Evolutionary conservation across 176 grass and related monocot genomes (phyloP).

Genomic region (Puccinellia tenuiflora): DNA sequence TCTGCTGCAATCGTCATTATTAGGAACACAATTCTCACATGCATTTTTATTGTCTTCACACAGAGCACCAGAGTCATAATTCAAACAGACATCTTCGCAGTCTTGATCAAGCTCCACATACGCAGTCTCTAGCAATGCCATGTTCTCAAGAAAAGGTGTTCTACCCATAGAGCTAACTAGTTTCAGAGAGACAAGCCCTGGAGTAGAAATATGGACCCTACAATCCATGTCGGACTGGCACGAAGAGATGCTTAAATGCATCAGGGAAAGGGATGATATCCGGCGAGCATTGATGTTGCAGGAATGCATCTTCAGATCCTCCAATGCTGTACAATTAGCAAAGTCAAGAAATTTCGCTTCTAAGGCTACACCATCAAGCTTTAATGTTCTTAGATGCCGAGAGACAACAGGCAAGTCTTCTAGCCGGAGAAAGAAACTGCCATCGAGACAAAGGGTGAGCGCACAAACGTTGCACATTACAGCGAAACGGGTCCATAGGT

Average conservation of each 20-base stretch:
- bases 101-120: neutral
- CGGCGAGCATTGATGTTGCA: neutral
- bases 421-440: neutral
- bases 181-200: neutral
- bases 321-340: neutral
- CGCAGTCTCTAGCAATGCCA: neutral
- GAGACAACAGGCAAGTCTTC: neutral
- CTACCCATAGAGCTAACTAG: fast-evolving
- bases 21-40: neutral
- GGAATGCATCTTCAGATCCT: neutral
- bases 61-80: neutral
- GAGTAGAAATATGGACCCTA: neutral
- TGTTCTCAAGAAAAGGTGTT: neutral
- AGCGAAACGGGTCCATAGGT: neutral
- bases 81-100: neutral
- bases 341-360: neutral
- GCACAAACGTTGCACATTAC: neutral
- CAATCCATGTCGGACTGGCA: neutral
- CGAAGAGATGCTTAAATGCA: neutral
- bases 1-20: neutral
- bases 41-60: neutral
- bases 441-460: neutral
- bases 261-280: neutral
- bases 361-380: neutral
- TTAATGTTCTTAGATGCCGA: neutral